These are phyloP conservation scores for Coemansia sp. DNA, from an alignment of 192 early-diverging fungal genomes.

Conservation along the genomic window DNA sequence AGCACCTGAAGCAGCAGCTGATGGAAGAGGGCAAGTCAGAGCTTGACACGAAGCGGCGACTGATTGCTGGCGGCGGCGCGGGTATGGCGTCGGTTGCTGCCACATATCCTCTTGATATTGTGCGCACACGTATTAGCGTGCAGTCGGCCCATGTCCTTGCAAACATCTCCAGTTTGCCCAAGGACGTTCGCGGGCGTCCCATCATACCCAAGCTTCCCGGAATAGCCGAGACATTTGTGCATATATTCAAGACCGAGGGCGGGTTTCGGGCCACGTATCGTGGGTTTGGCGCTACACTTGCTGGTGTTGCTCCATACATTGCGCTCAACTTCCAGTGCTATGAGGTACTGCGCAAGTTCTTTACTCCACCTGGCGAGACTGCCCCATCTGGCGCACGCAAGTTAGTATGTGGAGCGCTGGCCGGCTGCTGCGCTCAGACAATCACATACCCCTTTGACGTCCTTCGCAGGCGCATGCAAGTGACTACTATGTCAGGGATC, in stretches of 20 bases:
- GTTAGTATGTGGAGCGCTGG: slow-evolving; percentile 70
- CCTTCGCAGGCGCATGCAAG: slow-evolving; percentile 75
- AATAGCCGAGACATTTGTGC: slow-evolving; percentile 63
- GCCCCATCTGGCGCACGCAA: slow-evolving; percentile 64
- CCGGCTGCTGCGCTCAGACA: slow-evolving; percentile 78
- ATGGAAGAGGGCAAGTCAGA: slow-evolving; percentile 68
- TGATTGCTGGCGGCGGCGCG: slow-evolving; percentile 72
- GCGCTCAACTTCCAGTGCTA: slow-evolving; percentile 82
- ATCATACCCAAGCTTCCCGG: slow-evolving; percentile 65
- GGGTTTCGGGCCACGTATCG: slow-evolving; percentile 72
- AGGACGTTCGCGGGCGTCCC: slow-evolving; percentile 51
- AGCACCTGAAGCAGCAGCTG: slow-evolving; percentile 70
- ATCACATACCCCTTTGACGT: slow-evolving; percentile 81
- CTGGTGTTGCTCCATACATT: slow-evolving; percentile 78
- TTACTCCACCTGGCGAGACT: slow-evolving; percentile 61
- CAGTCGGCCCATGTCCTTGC: slow-evolving; percentile 64
- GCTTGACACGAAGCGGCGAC: slow-evolving; percentile 68
- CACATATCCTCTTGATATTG: slow-evolving; percentile 78
- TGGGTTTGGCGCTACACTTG: slow-evolving; percentile 69
- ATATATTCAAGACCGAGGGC: slow-evolving; percentile 70
- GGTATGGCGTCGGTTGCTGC: slow-evolving; percentile 74
- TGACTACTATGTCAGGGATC: slow-evolving; percentile 68
- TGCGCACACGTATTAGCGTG: slow-evolving; percentile 73
- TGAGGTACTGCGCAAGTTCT: slow-evolving; percentile 69
- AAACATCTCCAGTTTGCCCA: slow-evolving; percentile 42